Conservation (phyloP, 2,329 filamentous ascomycete species). For the Camptophora hylomeconis region DNA sequence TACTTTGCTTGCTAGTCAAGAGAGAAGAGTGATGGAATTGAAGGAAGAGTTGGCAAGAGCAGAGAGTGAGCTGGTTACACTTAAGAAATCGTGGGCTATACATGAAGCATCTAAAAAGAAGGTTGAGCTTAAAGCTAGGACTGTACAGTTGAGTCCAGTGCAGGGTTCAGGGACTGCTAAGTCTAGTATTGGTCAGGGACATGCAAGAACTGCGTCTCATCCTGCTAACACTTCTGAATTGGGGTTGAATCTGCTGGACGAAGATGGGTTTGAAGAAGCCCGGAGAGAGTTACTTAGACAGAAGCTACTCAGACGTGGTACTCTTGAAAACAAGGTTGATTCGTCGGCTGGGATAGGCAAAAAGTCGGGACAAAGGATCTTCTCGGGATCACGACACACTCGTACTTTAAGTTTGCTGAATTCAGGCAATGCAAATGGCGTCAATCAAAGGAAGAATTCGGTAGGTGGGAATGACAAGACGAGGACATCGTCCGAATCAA, state of each 20-base stretch:
- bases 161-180: slow-evolving; percentile 42
- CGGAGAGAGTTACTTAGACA: slow-evolving; percentile 2
- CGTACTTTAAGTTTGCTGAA: slow-evolving; percentile 71
- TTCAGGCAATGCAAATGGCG: slow-evolving; percentile 24
- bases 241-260: too few species aligned
- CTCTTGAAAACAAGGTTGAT: neutral
- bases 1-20: slow-evolving; percentile 81
- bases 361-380: slow-evolving; percentile 38
- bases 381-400: slow-evolving; percentile 52
- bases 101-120: slow-evolving; percentile 68
- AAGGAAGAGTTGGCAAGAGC: slow-evolving; percentile 79
- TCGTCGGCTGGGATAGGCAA: slow-evolving; percentile 1
- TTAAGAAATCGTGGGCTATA: slow-evolving; percentile 74
- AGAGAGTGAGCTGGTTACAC: slow-evolving; percentile 57
- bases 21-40: slow-evolving; percentile 78
- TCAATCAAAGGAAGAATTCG: neutral
- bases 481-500: slow-evolving; percentile 1
- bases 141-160: slow-evolving; percentile 3
- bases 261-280: slow-evolving; percentile 1
- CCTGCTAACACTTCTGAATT: too few species aligned
- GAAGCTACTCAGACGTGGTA: slow-evolving; percentile 1
- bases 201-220: too few species aligned
- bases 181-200: slow-evolving; percentile 11
- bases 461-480: too few species aligned
- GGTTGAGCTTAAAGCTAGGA: slow-evolving; percentile 40